Conservation (phyloP, 768 basidiomycete genomes). For the Antrodiella citrinella region DNA sequence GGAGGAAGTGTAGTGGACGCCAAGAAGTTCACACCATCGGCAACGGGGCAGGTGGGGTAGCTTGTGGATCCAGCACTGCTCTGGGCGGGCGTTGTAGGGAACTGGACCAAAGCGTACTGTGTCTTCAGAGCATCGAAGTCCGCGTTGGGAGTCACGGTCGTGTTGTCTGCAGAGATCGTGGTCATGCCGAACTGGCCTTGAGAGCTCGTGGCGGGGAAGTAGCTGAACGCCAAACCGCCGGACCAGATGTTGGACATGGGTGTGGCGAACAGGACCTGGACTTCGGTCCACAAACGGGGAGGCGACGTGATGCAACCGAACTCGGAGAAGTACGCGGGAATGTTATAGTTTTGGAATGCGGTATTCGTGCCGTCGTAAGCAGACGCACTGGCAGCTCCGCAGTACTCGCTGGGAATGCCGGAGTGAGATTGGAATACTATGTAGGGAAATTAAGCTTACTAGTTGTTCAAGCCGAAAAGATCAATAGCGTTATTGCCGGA, state of each 20-base stretch:
- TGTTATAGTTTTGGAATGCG: conserved; percentile 57
- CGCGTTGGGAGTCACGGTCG: conserved; percentile 53
- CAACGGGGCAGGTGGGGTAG: conserved; percentile 59
- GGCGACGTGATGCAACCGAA: conserved; percentile 62
- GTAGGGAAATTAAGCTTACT: conserved; percentile 38
- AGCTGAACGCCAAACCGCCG: conserved; percentile 84
- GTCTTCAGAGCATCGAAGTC: conserved; percentile 63
- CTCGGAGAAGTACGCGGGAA: conserved; percentile 87
- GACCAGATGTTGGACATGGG: conserved; percentile 78
- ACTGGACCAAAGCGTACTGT: conserved; percentile 50
- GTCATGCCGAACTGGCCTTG: conserved; percentile 82
- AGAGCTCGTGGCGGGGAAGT: conserved; percentile 75
- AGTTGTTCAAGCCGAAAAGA: conserved; percentile 81
- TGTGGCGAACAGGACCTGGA: conserved; percentile 58
- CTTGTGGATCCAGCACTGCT: conserved; percentile 40
- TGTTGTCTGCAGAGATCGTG: conserved; percentile 57
- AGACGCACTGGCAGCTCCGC: conserved; percentile 51
- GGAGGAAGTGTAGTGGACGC: conserved; percentile 69
- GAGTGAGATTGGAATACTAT: not conserved
- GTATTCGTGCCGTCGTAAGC: conserved; percentile 49
- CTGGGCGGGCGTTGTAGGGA: conserved; percentile 57
- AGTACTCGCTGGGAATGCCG: conserved; percentile 58
- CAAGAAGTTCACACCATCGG: conserved; percentile 46
- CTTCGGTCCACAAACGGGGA: conserved; percentile 77
- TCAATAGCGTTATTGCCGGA: conserved; percentile 65